Conservation (phyloP, 352 stramenopile species). For the Phytophthora constricta region DNA sequence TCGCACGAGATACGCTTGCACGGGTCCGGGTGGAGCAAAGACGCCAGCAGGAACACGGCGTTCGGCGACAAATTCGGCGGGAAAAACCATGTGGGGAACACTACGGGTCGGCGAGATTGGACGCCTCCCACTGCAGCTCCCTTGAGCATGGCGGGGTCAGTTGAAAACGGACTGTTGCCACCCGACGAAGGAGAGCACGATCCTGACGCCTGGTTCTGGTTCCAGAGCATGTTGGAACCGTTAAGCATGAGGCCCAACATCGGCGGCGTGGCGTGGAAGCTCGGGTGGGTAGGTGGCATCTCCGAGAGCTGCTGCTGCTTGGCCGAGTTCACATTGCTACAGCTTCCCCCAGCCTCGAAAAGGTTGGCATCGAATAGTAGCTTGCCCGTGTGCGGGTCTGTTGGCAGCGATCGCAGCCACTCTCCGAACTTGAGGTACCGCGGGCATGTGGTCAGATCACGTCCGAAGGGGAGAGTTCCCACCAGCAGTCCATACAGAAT, state of each 20-base stretch:
- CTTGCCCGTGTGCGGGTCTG: constrained; percentile 70
- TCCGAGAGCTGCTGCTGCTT: constrained; percentile 34
- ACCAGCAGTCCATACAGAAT: constrained; percentile 94
- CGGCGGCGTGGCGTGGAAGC: constrained; percentile 38
- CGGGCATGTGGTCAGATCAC: constrained; percentile 93
- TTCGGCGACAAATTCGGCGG: constrained; percentile 69
- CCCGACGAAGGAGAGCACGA: constrained; percentile 30
- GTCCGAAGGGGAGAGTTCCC: constrained; percentile 95
- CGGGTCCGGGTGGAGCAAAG: constrained; percentile 87
- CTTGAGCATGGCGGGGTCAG: constrained; percentile 30
- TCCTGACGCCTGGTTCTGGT: constrained; percentile 28
- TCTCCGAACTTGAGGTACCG: constrained; percentile 96
- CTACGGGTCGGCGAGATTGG: constrained; percentile 48
- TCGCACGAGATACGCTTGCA: constrained; percentile 80
- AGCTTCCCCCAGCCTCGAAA: constrained; percentile 46
- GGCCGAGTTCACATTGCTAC: constrained; percentile 1
- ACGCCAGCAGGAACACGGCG: constrained; percentile 73
- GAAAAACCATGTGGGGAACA: constrained; percentile 89
- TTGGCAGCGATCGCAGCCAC: constrained; percentile 83
- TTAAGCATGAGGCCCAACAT: constrained; percentile 48
- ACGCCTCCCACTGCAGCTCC: constrained; percentile 26
- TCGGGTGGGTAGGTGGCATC: constrained; percentile 27
- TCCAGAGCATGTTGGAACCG: constrained; percentile 48
- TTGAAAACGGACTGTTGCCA: constrained; percentile 31
- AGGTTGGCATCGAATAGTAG: constrained; percentile 60